Conservation (phyloP, 2,329 filamentous ascomycete species). For the Calycina herbarum region DNA sequence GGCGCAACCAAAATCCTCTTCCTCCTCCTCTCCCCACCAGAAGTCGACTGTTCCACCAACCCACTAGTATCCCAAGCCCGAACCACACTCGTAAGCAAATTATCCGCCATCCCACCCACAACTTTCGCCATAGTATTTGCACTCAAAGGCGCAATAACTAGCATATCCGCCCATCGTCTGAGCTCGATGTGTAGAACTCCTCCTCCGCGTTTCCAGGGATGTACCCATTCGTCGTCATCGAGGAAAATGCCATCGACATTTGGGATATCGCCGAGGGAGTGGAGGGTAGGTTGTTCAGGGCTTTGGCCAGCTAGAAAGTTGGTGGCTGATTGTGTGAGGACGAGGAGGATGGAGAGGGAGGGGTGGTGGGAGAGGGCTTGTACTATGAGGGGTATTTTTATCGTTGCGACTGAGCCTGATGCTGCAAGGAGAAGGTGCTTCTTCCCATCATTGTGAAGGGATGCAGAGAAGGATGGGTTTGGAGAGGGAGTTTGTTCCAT, state of each 20-base stretch:
- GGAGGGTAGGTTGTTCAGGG: conserved; percentile 71
- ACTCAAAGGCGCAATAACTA: conserved; percentile 77
- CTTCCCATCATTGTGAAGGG: conserved; percentile 49
- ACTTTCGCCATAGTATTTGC: conserved; percentile 89
- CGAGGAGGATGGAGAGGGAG: conserved; percentile 75
- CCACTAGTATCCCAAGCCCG: conserved; percentile 78
- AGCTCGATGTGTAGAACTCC: conserved; percentile 89
- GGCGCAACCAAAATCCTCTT: conserved; percentile 75
- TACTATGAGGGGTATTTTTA: conserved; percentile 74
- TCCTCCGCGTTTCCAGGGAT: conserved; percentile 75
- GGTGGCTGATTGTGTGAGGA: conserved; percentile 73
- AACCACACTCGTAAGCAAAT: conserved; percentile 70
- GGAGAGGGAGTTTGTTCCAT: not conserved
- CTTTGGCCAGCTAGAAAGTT: conserved; percentile 77
- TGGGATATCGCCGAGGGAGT: conserved; percentile 56
- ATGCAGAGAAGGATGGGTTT: conserved; percentile 26
- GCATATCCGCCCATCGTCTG: conserved; percentile 75
- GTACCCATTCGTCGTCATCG: conserved; percentile 83
- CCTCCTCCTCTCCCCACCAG: conserved; percentile 39
- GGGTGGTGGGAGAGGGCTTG: conserved; percentile 52
- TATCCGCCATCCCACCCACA: conserved; percentile 73
- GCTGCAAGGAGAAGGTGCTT: conserved; percentile 65
- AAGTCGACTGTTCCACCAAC: conserved; percentile 15
- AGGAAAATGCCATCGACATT: conserved; percentile 80
- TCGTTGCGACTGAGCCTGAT: conserved; percentile 79